Percentiles rank a stretch among this genome's conserved stretches.
These are phyloP conservation scores for Aspergillus taichungensis DNA, from an alignment of 495 filamentous ascomycete genomes.

Conservation along the genomic window DNA sequence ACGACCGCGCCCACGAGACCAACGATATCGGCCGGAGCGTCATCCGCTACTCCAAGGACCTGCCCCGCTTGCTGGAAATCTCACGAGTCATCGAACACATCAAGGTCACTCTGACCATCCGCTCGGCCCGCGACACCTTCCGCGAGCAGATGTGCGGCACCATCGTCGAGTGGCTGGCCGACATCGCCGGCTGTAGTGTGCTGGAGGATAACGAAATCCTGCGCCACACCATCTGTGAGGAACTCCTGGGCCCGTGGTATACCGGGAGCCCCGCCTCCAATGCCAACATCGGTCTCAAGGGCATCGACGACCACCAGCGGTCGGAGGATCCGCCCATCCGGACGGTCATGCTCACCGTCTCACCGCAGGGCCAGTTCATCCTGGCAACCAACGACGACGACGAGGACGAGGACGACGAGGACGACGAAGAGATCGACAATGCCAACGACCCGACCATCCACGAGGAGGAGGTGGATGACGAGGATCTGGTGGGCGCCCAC, in stretches of 20 bases:
- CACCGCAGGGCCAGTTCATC: conserved; percentile 30
- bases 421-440: conserved; percentile 40
- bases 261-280: conserved; percentile 80
- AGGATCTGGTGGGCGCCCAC: conserved; percentile 22
- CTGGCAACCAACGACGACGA: conserved; percentile 40
- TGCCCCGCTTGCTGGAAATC: conserved; percentile 61
- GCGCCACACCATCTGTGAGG: conserved; percentile 74
- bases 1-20: conserved; percentile 73
- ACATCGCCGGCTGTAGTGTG: conserved; percentile 85
- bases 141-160: conserved; percentile 96
- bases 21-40: conserved; percentile 80
- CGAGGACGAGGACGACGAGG: conserved; percentile 40
- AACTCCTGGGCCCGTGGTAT: conserved; percentile 79
- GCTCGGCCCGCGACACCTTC: conserved; percentile 89
- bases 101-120: conserved; percentile 90
- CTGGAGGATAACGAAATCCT: conserved; percentile 73
- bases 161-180: conserved; percentile 93
- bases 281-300: conserved; percentile 70
- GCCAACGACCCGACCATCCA: conserved; percentile 36
- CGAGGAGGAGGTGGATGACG: conserved; percentile 39
- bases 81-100: conserved; percentile 86
- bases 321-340: conserved; percentile 27
- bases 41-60: conserved; percentile 61
- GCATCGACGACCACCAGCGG: conserved; percentile 81
- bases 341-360: conserved; percentile 31